These are phyloP conservation scores for Naganishia friedmannii DNA, from an alignment of 768 basidiomycete genomes.

Conservation along the genomic window DNA sequence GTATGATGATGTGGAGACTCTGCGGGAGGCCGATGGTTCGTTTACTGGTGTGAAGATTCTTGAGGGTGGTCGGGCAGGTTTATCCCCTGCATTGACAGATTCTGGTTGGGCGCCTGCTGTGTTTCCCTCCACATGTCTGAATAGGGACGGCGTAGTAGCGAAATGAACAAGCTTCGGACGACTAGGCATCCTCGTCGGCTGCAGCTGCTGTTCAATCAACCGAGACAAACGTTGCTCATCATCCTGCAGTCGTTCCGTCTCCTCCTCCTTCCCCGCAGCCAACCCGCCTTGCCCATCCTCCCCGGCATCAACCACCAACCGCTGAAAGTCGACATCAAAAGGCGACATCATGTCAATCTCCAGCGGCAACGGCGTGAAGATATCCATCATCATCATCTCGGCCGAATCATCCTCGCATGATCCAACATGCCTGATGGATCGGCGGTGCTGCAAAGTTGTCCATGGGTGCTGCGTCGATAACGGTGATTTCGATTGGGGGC, in stretches of 20 bases:
- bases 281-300: background rate
- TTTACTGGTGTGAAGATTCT: background rate
- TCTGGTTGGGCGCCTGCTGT: too few species aligned
- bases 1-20: background rate
- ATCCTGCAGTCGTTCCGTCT: background rate
- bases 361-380: slow-evolving; percentile 7
- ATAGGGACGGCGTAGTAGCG: slow-evolving; percentile 5
- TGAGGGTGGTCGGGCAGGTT: background rate
- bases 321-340: background rate
- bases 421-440: slow-evolving; percentile 1
- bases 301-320: background rate
- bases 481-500: background rate
- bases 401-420: background rate
- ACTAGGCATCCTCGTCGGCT: slow-evolving; percentile 1
- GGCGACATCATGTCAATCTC: slow-evolving; percentile 10
- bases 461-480: background rate
- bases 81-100: too few species aligned
- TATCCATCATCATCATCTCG: background rate
- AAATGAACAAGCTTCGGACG: slow-evolving; percentile 12
- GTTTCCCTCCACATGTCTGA: background rate
- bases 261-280: background rate
- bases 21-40: background rate
- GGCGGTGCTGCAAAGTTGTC: background rate
- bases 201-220: too few species aligned
- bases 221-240: too few species aligned